Base-by-base conservation (phyloP, 805 yeast species). In the Candida fluviatilis region DNA sequence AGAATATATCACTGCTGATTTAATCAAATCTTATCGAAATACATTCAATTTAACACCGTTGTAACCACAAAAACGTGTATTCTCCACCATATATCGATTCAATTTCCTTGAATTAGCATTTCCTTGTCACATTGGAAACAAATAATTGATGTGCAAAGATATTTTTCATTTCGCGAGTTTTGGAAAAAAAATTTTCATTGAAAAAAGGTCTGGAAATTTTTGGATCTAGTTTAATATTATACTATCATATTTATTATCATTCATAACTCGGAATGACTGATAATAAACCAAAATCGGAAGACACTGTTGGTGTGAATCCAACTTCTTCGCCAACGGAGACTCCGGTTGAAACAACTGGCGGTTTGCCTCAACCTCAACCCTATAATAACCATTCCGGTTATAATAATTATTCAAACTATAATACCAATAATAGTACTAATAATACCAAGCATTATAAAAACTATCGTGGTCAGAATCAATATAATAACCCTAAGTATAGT, bases 251-350 rank as follows among this genome's bases (percentile, higher is more conserved):
- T 36, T 36, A 36, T 36, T 36, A 31, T 36, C 39, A 36, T 14
- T 36, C 39, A 36, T 30, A 33, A 18, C 13, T 25, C 18, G 42
- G 23, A 27, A 49, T 48, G 50, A 29, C 52, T 38, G 50, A 48
- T 41, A 46, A 43, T 39, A 50, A 35, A 27, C 41, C 40, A 29
- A 39, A 41, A 16, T 32, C 36, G 17, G 47, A 40, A 15, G 37
- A 40, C 26, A 17, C 46, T 35, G 39, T 31, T 26, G 33, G 28
- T n/a, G 29, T 19, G 16, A 29, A 23, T 33, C 37, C 37, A 28
- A 15, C 38, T 7, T 24, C 34, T 14, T 21, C 32, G 5, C 12
- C 37, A 8, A 29, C 34, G 11, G 30, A 6, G 23, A 24, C 17
- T 31, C 14, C 37, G n/a, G 35, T 32, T 25, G 36, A 18, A 18